Evolutionary conservation across 768 basidiomycete genomes (phyloP), one percentile per base, ranked within the genome.

Genomic region (Peribolospora baueri): DNA sequence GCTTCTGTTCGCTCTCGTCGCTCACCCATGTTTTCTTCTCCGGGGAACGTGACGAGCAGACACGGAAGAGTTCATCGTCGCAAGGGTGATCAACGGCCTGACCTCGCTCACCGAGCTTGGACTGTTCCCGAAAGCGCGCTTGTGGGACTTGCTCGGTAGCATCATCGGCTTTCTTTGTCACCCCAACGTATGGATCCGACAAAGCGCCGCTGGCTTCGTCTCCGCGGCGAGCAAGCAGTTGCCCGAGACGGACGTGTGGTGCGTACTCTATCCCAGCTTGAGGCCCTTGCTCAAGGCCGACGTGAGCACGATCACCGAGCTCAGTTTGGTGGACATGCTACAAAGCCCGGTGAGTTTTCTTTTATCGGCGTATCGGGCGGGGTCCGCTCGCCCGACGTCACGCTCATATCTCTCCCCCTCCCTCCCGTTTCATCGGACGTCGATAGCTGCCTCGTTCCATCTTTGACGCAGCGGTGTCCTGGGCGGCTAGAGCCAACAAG

Each of bases 131-230:
- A 87, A 86, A 68, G 84, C 85, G 78, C 76, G 83, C n/a, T 79
- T 93, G 56, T 95, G 93, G 90, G 93, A 97, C 61, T 72, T 95
- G 42, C 84, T 91, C 78, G 82, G 81, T 53, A 79, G 80, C 0
- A 80, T 81, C 0, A 69, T 87, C 40, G 84, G 84, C 1, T 90
- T 97, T 67, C 69, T 97, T 52, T 91, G 85, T 61, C 93, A 98
- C 66, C 91, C 93, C 0, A 90, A 93, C 65, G 69, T 79, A 25
- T 97, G 91, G 91, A 84, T 97, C 66, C 74, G 88, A 55, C 85
- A 95, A 74, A 84, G 90, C 66, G 41, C 56, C 64, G 47, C 48
- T n/a, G 3, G 5, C 10, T 88, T 98, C 65, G 80, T 97, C 48
- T 80, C 84, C 2, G 79, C 85, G 4, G 81, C 85, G 7, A 80